Evolutionary conservation across 2,329 filamentous ascomycete genomes (phyloP).

Genomic region (Kalaharituber pfeilii): DNA sequence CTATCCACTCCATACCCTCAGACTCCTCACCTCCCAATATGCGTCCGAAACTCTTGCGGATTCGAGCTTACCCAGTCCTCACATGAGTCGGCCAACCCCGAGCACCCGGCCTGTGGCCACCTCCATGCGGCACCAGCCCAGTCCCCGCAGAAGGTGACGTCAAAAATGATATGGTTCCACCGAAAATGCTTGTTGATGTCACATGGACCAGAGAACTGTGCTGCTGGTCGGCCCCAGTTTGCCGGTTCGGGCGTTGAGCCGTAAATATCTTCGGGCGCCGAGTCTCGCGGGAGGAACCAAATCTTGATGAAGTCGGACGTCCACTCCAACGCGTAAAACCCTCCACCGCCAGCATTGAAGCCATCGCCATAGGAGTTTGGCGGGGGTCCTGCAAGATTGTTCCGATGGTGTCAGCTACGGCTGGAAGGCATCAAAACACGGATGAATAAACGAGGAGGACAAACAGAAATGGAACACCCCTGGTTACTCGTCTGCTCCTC

Average conservation of each 20-base stretch:
- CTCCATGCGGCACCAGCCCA: conserved; percentile 64
- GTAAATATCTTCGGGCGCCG: conserved; percentile 46
- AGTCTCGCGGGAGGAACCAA: conserved; percentile 62
- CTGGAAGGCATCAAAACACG: neutral
- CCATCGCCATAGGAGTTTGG: conserved; percentile 42
- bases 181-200: conserved; percentile 53
- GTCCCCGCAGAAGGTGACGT: conserved; percentile 72
- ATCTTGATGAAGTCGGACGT: conserved; percentile 52
- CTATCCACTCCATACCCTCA: conserved; percentile 39
- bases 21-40: conserved; percentile 59
- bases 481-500: conserved; percentile 30
- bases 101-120: conserved; percentile 20
- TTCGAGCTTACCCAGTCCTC: conserved; percentile 53
- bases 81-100: conserved; percentile 37
- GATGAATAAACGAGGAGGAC: neutral
- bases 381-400: conserved; percentile 33
- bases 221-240: conserved; percentile 51
- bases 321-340: conserved; percentile 63
- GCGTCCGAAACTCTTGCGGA: conserved; percentile 52
- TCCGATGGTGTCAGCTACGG: no score
- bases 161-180: conserved; percentile 58
- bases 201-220: conserved; percentile 52
- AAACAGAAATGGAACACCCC: conserved; percentile 38
- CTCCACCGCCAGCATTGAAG: conserved; percentile 52
- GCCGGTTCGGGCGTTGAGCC: conserved; percentile 44